Evolutionary conservation across 148 eudicot species (phyloP), one percentile per base, ranked within the genome.

Genomic region (Rheum nobile): DNA sequence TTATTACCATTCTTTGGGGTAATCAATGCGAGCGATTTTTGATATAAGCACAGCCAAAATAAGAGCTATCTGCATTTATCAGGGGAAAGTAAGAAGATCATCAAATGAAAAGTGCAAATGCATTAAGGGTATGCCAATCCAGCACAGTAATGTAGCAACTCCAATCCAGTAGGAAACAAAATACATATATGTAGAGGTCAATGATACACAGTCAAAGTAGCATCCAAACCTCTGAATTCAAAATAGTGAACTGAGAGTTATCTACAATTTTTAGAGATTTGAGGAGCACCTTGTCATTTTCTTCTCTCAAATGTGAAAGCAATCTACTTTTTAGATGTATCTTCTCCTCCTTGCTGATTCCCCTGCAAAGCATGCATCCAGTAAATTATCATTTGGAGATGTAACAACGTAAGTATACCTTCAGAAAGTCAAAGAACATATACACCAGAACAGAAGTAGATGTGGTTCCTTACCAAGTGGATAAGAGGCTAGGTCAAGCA

Each of bases 21-120:
- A 91, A 80, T 95, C 99, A 76, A 90, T 86, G 28, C 99, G 97
- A 77, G 99, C 99, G 72, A 95, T 95, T 79, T 91, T 95, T 55
- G 99, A 95, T 72, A 90, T 88, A 78, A 95, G 78, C 63, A 95
- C 97, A 31, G 97, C 89, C 86, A 95, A 78, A 76, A 96, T 88
- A 80, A 87, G 76, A 70, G 99, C 90, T 79, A 95, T 92, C 99
- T 95, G 93, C 79, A 83, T 37, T 44, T 16, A 75, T 38, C 77
- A 73, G 73, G 31, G 50, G 65, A 83, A 61, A 75, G 11, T 34
- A 35, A 70, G 35, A 69, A 34, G 41, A 32, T 65, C n/a, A 34
- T 65, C 41, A 65, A 16, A 32, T 32, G 70, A 65, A 41, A 31
- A 65, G 70, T 65, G 8, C 70, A 65, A 17, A 22, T 32, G 70